Percentiles rank a stretch among this genome's conserved stretches.
Evolutionary conservation across 495 filamentous ascomycete species (phyloP).

Genomic region (Podospora sp.): DNA sequence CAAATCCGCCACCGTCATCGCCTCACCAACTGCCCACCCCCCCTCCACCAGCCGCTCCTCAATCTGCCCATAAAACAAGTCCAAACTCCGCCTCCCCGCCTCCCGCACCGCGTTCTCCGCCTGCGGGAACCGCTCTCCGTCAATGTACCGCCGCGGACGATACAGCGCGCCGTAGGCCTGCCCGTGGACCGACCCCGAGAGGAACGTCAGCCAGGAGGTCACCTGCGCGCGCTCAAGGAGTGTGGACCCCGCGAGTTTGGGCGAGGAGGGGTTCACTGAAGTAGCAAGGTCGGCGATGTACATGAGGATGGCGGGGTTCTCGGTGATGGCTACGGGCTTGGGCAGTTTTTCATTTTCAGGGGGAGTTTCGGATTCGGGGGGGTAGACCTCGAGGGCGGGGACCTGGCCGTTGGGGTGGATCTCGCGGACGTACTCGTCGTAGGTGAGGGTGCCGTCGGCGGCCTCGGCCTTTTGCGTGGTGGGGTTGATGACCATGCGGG

Average conservation of each 20-base stretch:
- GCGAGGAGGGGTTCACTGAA: not conserved
- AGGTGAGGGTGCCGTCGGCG: not conserved
- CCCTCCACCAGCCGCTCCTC: constrained; percentile 2
- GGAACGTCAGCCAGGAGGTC: constrained; percentile 1
- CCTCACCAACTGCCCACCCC: not conserved
- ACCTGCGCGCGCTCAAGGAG: not conserved
- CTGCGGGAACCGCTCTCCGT: not conserved
- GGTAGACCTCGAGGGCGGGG: not conserved
- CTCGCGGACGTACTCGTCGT: constrained; percentile 1
- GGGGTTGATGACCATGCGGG: constrained; percentile 4
- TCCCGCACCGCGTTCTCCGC: not conserved
- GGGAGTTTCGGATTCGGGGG: not conserved
- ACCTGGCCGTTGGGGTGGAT: constrained; percentile 7
- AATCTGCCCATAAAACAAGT: constrained; percentile 2
- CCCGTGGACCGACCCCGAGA: constrained; percentile 9
- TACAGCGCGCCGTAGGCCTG: constrained; percentile 9
- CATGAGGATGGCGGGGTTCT: constrained; percentile 5
- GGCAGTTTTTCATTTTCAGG: not conserved
- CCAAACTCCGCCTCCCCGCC: not conserved
- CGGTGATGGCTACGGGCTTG: constrained; percentile 2
- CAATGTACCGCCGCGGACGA: constrained; percentile 6
- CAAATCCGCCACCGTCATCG: constrained; percentile 7
- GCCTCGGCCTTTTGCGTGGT: constrained; percentile 4
- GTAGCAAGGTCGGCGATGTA: not conserved
- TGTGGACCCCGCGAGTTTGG: not conserved